A percentile compares a stretch with the other conserved stretches of the same genome.
Evolutionary conservation across 2,329 filamentous ascomycete genomes (phyloP).

Genomic region (Aaosphaeria arxii): DNA sequence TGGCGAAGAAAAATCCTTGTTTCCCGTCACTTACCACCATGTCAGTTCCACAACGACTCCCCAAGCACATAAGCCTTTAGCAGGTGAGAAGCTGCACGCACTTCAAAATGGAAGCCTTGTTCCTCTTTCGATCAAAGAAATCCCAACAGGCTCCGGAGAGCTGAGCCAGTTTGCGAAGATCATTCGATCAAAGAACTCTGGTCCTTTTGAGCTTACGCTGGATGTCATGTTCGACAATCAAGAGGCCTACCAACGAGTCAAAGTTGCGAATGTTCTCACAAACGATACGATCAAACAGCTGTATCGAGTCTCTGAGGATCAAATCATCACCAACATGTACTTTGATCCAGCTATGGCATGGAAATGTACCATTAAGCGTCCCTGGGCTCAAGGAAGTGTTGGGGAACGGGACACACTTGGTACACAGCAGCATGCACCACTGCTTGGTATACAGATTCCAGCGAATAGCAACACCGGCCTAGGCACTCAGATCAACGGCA

Average conservation of each 20-base stretch:
- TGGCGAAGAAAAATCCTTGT: neutral
- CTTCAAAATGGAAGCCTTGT: neutral
- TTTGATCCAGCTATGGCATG: conserved; percentile 49
- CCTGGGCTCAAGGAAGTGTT: conserved; percentile 38
- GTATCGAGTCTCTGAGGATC: conserved; percentile 18
- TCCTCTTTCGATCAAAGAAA: neutral
- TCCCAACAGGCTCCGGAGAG: neutral
- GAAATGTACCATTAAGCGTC: conserved; percentile 45
- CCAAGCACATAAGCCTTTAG: neutral
- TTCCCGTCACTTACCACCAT: neutral
- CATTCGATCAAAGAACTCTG: neutral
- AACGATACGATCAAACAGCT: conserved; percentile 19
- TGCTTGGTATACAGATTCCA: conserved; percentile 26
- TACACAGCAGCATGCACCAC: conserved; percentile 39
- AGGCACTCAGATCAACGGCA: neutral
- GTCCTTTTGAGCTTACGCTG: neutral
- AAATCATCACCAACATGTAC: conserved; percentile 36
- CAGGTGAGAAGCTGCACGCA: neutral
- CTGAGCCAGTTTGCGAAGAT: neutral
- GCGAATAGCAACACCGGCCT: neutral
- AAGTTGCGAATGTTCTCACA: conserved; percentile 34
- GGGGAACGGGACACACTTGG: conserved; percentile 46
- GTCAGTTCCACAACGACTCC: neutral
- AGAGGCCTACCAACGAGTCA: conserved; percentile 19
- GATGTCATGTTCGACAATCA: neutral